Base-by-base conservation (phyloP, 495 filamentous ascomycete genomes). In the Aspergillus incahuasiensis region DNA sequence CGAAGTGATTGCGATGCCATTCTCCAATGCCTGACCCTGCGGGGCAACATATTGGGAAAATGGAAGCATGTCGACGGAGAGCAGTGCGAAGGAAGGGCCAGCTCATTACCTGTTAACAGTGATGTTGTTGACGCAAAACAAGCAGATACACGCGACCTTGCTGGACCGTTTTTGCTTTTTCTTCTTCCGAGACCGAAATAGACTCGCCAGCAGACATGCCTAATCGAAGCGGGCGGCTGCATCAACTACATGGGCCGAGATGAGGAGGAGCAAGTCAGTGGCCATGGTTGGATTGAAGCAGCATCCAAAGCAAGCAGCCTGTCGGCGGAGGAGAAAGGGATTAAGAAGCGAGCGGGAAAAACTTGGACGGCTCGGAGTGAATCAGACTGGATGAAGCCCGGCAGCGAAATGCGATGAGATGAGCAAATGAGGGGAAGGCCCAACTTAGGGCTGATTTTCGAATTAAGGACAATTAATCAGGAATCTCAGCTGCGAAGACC, bases 221-320 rank as follows among this genome's bases (percentile, higher is more conserved):
- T 56, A 56, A 55, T 55, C 44, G 34, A 55, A 21, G 53, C 25
- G 44, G 44, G 44, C 53, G 24, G 42, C 54, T 45, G 54, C 54
- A 56, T 56, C 54, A 40, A 44, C 46, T 49, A 56, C 46, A 28
- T 44, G 38, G 54, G 46, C 42, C 40, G 47, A 54, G 38, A 49
- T 49, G 50, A 44, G 20, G 30, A 54, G 15, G 35, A 32, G 49
- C 49, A 38, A 54, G 44, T 58, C 50, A 58, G 48, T 28, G 25
- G 50, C 50, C 56, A 58, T 58, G 56, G 50, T 50, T 43, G 49
- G 30, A 39, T 38, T 48, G 21, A 20, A 41, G 34, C 42, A 55
- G 53, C 53, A 47, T 52, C 40, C 55, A 52, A 44, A 48, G 34
- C 42, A 43, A 47, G 48, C 30, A 35, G 46, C 40, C 43, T 20